Evolutionary conservation across 1,284 basidiomycete genomes (phyloP), one percentile per base, ranked within the genome.

Genomic region (Polyporus tsugae): DNA sequence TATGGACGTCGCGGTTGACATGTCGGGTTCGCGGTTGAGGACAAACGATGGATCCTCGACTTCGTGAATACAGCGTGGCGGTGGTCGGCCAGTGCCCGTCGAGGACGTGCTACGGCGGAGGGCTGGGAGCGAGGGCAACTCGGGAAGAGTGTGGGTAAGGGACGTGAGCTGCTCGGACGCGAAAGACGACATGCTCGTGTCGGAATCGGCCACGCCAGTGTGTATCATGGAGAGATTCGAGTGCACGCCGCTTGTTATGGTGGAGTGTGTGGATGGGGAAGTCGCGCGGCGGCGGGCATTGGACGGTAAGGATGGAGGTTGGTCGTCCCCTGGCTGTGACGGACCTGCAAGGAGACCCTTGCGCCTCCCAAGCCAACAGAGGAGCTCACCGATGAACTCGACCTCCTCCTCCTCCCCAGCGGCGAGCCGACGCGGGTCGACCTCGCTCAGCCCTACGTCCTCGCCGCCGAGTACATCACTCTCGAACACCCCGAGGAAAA

Each of bases 401-500:
- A 87, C 84, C 74, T 92, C 91, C 33, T 88, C 86, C 82, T 85
- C 85, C 62, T 84, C 85, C 0, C 91, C 91, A 6, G 81, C 79
- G 0, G 90, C 91, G 9, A 93, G 82, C 58, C 82, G 80, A 53
- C 86, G 80, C 2, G 91, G 91, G 71, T 93, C 90, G 39, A 93
- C 77, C 38, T 84, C 82, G 67, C 85, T 86, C 17, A 93, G 80
- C 0, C 90, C 90, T 11, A 91, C 85, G 70, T 90, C 87, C 67
- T 80, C 78, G 53, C 77, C 81, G 35, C 64, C 65, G 38, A 94
- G 76, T 13, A 94, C 82, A 72, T 93, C 91, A 57, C 84, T 87
- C 64, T 93, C 91, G 4, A 95, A 82, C 4, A 91, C 87, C 33
- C 92, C 93, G 22, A 95, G 84, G 67, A 95, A 90, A 15, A 95